Percentiles rank a stretch among this genome's conserved stretches.
phyloP scores from a whole-genome alignment of 2,329 filamentous ascomycete genomes.

The Apiospora marii region DNA sequence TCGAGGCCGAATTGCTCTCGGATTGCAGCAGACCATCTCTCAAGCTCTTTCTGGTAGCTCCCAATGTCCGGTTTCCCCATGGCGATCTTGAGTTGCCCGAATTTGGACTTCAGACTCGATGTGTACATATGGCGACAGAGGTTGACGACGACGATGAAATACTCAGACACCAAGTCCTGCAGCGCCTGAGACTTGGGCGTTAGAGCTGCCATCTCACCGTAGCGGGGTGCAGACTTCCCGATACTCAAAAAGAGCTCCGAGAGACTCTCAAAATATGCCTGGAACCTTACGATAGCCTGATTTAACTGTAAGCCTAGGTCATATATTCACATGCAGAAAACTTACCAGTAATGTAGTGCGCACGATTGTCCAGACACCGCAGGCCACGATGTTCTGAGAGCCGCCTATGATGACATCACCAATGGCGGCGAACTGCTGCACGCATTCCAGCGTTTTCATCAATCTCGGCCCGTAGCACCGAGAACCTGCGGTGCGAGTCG shows the following conservation, averaged over 20 bases:
- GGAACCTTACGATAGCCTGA: slow-evolving; percentile 42
- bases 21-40: slow-evolving; percentile 45
- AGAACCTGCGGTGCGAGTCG: slow-evolving; percentile 28
- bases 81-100: slow-evolving; percentile 42
- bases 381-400: slow-evolving; percentile 53
- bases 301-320: background rate
- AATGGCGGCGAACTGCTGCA: slow-evolving; percentile 53
- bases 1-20: slow-evolving; percentile 39
- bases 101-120: slow-evolving; percentile 42
- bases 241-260: slow-evolving; percentile 50
- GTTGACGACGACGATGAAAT: slow-evolving; percentile 49
- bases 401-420: slow-evolving; percentile 51
- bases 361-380: slow-evolving; percentile 53
- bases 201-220: slow-evolving; percentile 47
- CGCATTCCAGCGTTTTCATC: slow-evolving; percentile 48
- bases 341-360: slow-evolving; percentile 50
- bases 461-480: slow-evolving; percentile 51
- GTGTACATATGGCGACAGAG: slow-evolving; percentile 47
- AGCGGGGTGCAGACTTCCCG: slow-evolving; percentile 49
- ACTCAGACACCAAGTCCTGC: slow-evolving; percentile 47
- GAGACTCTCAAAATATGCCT: slow-evolving; percentile 48
- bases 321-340: background rate
- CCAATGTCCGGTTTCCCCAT: slow-evolving; percentile 43
- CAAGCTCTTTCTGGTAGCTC: slow-evolving; percentile 43
- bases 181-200: slow-evolving; percentile 48